Evolutionary conservation across 139 green algal species (phyloP), one percentile per base, ranked within the genome.

Genomic region (Chlorella sp.): DNA sequence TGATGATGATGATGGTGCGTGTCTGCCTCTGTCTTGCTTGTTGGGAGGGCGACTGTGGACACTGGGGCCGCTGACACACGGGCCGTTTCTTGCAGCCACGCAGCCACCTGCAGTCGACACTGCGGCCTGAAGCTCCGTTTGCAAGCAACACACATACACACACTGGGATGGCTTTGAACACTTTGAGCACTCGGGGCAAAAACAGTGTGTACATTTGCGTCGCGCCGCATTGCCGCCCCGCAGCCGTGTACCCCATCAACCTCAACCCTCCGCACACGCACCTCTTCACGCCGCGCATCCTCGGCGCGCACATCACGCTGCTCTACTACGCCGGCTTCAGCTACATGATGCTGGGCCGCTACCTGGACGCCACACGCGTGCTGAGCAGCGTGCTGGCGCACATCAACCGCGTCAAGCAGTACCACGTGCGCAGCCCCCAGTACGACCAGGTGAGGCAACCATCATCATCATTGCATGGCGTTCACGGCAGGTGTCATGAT

Each of bases 321-420:
- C 91, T 90, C 84, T 99, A 99, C 88, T 97, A 99, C 78, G 79
- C 83, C 22, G 90, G 91, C 62, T 98, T 98, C 77, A 83, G 84
- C 29, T 98, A 97, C 82, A 71, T 99, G 23, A 94, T 95, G 90
- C 78, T 96, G 80, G 64, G 79, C 31, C 74, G 80, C 76, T 97
- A 96, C 74, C 67, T 91, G 30, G 93, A 98, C 77, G 92, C 94
- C 0, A 87, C 86, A 3, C 82, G 83, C 35, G 87, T 83, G 67
- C 93, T 99, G 83, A 99, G 97, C 87, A 87, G 68, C 33, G 79
- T 93, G 31, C 80, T 98, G 31, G 78, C 82, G 6, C 95, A 95
- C 86, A 93, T 99, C 75, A 79, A 87, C 74, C 87, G 90, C 66
- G 88, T 91, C 35, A 95, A 96, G 83, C 73, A 83, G 69, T 85